Percentiles rank a stretch among this genome's conserved stretches.
Evolutionary conservation across 306 rosid species (phyloP).

Genomic region (Dryas drummondii): DNA sequence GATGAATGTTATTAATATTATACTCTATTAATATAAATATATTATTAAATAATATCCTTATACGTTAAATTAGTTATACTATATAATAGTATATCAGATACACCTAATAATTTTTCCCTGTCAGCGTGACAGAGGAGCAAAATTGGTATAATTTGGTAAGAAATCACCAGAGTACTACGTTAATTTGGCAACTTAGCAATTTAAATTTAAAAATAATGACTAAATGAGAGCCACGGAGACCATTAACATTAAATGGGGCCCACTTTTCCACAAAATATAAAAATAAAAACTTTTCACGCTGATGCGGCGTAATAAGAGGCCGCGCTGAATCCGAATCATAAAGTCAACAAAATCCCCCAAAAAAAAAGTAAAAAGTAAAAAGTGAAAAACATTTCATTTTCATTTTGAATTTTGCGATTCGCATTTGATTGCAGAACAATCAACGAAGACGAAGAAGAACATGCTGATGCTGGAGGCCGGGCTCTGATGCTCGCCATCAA

Average conservation of each 20-base stretch:
- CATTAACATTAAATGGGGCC: background rate
- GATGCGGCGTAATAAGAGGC: background rate
- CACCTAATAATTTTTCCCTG: too few relatives aligned
- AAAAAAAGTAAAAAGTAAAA: background rate
- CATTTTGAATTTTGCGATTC: background rate
- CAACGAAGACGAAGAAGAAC: background rate
- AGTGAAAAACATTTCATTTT: background rate
- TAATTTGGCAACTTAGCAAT: background rate
- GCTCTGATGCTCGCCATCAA: slow-evolving; percentile 6
- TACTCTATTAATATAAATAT: too few relatives aligned
- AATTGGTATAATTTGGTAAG: background rate
- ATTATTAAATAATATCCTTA: too few relatives aligned
- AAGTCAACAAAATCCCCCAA: background rate
- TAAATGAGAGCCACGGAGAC: background rate
- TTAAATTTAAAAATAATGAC: too few relatives aligned
- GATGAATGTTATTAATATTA: too few relatives aligned
- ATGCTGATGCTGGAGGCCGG: background rate
- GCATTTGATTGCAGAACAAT: background rate
- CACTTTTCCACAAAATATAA: background rate
- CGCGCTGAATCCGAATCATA: background rate
- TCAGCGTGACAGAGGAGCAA: background rate
- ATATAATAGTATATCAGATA: too few relatives aligned
- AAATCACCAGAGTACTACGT: background rate
- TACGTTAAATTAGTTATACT: too few relatives aligned
- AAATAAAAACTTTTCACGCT: background rate